These are phyloP conservation scores for Candida insectorum DNA, from an alignment of 805 yeast species.

Conservation along the genomic window DNA sequence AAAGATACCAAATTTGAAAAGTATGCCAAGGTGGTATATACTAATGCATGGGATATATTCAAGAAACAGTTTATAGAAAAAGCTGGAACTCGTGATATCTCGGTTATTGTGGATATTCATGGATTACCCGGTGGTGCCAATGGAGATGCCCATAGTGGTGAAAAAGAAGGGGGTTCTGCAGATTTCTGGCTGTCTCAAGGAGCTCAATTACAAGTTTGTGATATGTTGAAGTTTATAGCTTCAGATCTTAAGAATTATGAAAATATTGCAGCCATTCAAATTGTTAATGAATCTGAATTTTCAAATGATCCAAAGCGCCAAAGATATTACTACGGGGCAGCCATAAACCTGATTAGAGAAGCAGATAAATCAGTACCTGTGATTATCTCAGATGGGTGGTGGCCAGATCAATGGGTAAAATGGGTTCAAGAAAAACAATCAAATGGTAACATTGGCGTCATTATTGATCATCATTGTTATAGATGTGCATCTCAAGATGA, in stretches of 20 bases:
- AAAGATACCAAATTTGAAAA: slow-evolving; percentile 61
- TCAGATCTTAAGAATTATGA: slow-evolving; percentile 53
- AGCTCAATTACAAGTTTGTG: slow-evolving; percentile 43
- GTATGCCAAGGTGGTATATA: slow-evolving; percentile 50
- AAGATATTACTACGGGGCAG: slow-evolving; percentile 60
- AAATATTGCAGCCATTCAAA: slow-evolving; percentile 77
- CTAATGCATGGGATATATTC: slow-evolving; percentile 68
- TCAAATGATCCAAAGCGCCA: slow-evolving; percentile 48
- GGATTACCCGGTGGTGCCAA: slow-evolving; percentile 94
- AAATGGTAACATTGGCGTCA: slow-evolving; percentile 50
- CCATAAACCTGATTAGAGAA: slow-evolving; percentile 56
- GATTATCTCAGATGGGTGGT: slow-evolving; percentile 92
- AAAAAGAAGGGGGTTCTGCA: slow-evolving; percentile 45
- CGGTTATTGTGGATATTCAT: slow-evolving; percentile 80
- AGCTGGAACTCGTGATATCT: slow-evolving; percentile 63
- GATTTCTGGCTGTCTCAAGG: slow-evolving; percentile 58
- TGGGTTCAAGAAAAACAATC: slow-evolving; percentile 51
- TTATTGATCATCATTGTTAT: slow-evolving; percentile 83
- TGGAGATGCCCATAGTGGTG: slow-evolving; percentile 81
- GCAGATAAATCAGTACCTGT: slow-evolving; percentile 61
- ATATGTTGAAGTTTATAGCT: slow-evolving; percentile 58
- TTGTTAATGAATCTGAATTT: slow-evolving; percentile 81
- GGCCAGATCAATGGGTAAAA: slow-evolving; percentile 72
- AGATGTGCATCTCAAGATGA: slow-evolving; percentile 81
- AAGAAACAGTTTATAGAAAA: slow-evolving; percentile 49